Evolutionary conservation across 2,329 filamentous ascomycete species (phyloP), one percentile per base, ranked within the genome.

Genomic region (Epichloe gansuensis): DNA sequence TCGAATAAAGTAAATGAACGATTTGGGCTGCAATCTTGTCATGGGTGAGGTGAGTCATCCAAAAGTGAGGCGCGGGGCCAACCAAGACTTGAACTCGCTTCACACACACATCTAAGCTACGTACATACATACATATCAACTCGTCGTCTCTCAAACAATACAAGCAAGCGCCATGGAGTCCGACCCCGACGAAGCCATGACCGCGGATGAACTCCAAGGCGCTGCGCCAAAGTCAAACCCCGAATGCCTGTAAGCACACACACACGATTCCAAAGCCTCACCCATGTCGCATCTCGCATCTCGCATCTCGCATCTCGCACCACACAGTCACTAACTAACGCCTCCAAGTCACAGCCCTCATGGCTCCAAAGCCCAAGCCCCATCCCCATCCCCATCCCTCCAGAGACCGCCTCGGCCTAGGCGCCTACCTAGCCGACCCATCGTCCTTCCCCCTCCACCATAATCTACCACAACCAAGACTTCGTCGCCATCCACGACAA

Each of bases 401-500:
- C 63, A 71, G 70, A 15, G 68, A 73, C 52, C 76, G 83, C 49
- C 75, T 85, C 61, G 84, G 76, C 0, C 74, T 93, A 0, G 82
- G 80, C 38, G 71, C 74, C 28, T 93, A 93, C 65, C 81, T 88
- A 48, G 63, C 70, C 15, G 67, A 78, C 41, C 88, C 88, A 0
- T 72, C 77, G 46, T 74, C 76, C 3, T 85, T 81, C 57, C 77
- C 82, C 1, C 62, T 78, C 1, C 5, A 71, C 77, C 8, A 78
- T 91, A 21, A 75, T 91, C 58, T 82, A 82, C 60, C 73, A 85
- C 68, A 81, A 80, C 60, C 73, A 80, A 11, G 72, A 81, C 55
- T 89, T 86, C 59, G 86, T 91, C 52, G 78, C 82, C 21, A 87
- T 97, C 65, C 77, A 84, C 60, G 93, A 98, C 70, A 73, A 82